Conservation (phyloP, 139 green algal genomes). For the Chara braunii region DNA sequence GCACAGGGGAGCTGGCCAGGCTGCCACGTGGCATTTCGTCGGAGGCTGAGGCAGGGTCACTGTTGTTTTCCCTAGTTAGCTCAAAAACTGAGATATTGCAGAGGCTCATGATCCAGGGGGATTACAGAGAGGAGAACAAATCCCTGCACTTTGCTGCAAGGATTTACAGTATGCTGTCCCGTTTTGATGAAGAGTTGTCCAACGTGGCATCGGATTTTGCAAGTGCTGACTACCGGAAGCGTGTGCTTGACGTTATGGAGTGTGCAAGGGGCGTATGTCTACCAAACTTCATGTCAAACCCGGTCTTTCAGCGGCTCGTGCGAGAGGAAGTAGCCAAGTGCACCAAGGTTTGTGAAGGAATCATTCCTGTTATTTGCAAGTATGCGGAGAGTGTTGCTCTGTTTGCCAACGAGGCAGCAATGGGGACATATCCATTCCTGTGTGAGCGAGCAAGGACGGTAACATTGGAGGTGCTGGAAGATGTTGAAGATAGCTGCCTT, state of each 20-base stretch:
- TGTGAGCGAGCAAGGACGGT: neutral
- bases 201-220: neutral
- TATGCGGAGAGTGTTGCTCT: conserved; percentile 12
- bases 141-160: conserved; percentile 14
- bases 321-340: conserved; percentile 2
- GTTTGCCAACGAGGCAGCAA: neutral
- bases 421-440: conserved; percentile 8
- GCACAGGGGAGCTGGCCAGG: neutral
- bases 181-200: neutral
- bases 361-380: neutral
- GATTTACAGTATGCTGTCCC: conserved; percentile 9
- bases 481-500: neutral
- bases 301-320: conserved; percentile 8
- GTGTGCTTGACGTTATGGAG: conserved; percentile 2
- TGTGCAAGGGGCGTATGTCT: conserved; percentile 4
- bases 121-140: conserved; percentile 3
- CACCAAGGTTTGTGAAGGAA: neutral
- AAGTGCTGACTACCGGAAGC: neutral
- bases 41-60: neutral
- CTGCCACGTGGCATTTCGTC: neutral
- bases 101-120: neutral
- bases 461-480: neutral
- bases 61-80: neutral
- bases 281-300: conserved; percentile 8
- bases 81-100: conserved; percentile 7